Evolutionary conservation across 768 basidiomycete species (phyloP).

Genomic region (Dioszegia aurantiaca): DNA sequence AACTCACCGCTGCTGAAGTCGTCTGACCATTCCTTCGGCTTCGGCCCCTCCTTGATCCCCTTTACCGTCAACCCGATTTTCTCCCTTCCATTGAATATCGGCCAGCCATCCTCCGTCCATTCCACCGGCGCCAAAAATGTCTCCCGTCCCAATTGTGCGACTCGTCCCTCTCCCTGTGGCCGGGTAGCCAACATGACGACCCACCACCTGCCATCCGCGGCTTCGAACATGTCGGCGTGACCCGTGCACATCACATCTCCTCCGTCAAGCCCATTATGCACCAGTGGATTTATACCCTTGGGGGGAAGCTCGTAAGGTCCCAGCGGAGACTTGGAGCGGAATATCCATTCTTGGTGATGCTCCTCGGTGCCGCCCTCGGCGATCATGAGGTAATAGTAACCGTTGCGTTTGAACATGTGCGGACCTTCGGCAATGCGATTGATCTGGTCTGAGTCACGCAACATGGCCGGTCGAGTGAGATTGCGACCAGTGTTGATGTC

Average conservation of each 20-base stretch:
- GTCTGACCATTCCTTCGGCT: slow-evolving; percentile 6
- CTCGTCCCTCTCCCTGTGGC: neutral
- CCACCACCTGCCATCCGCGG: slow-evolving; percentile 51
- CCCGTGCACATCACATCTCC: slow-evolving; percentile 54
- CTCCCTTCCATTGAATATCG: slow-evolving; percentile 8
- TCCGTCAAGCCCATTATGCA: slow-evolving; percentile 35
- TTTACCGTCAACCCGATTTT: slow-evolving; percentile 13
- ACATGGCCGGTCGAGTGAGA: slow-evolving; percentile 14
- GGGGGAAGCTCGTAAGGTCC: slow-evolving; percentile 31
- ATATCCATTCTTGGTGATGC: slow-evolving; percentile 41
- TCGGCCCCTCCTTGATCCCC: slow-evolving; percentile 7
- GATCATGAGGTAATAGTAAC: slow-evolving; percentile 53
- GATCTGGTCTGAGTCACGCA: slow-evolving; percentile 12
- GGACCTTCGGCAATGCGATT: slow-evolving; percentile 34
- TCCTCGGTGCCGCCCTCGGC: slow-evolving; percentile 52
- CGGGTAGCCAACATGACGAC: slow-evolving; percentile 40
- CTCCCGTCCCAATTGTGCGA: slow-evolving; percentile 52
- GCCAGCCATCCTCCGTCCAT: slow-evolving; percentile 44
- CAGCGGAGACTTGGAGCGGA: slow-evolving; percentile 40
- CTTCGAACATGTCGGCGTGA: slow-evolving; percentile 54
- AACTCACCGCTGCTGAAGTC: slow-evolving; percentile 12
- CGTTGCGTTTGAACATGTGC: slow-evolving; percentile 43
- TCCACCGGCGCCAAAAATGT: slow-evolving; percentile 53
- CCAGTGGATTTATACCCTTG: slow-evolving; percentile 27
- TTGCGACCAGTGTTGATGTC: slow-evolving; percentile 13